A percentile compares a stretch with the other conserved stretches of the same genome.
These are phyloP conservation scores for Mycena olivaceomarginata DNA, from an alignment of 768 basidiomycete genomes.

Conservation along the genomic window DNA sequence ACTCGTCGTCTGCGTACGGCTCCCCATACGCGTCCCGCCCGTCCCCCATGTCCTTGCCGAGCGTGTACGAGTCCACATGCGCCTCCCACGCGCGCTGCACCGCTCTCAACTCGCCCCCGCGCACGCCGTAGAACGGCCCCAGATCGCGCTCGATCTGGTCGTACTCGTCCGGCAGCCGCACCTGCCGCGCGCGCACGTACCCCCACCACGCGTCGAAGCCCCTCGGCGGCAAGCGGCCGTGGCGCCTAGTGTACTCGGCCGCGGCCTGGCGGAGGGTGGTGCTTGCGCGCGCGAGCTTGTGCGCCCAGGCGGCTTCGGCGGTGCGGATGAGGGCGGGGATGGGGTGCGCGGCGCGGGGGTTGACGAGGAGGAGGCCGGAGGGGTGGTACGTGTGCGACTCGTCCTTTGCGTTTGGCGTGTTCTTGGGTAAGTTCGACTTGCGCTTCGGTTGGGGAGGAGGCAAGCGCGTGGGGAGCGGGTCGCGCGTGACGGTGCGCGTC, in stretches of 20 bases:
- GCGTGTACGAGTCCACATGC: constrained; percentile 61
- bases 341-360: constrained; percentile 74
- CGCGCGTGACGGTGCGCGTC: constrained; percentile 25
- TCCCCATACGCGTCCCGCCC: constrained; percentile 36
- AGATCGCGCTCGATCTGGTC: constrained; percentile 84
- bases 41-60: constrained; percentile 55
- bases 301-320: constrained; percentile 81
- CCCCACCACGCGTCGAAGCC: constrained; percentile 91
- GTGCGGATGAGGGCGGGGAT: constrained; percentile 84
- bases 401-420: background rate
- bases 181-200: constrained; percentile 75
- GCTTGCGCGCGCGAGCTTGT: constrained; percentile 62
- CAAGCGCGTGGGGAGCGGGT: background rate
- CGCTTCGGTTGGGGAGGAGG: too few species aligned
- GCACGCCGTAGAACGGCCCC: constrained; percentile 86
- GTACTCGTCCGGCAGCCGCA: constrained; percentile 91
- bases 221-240: constrained; percentile 83
- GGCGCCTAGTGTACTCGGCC: constrained; percentile 84
- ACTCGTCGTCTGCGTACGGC: too few species aligned
- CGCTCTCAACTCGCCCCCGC: constrained; percentile 58
- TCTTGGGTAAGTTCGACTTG: background rate
- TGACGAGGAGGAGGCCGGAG: constrained; percentile 65
- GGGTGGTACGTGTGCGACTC: constrained; percentile 57
- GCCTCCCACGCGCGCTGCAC: constrained; percentile 61
- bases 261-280: constrained; percentile 77